phyloP scores from a whole-genome alignment of 495 filamentous ascomycete species.

The Hypoxylon rickii region DNA sequence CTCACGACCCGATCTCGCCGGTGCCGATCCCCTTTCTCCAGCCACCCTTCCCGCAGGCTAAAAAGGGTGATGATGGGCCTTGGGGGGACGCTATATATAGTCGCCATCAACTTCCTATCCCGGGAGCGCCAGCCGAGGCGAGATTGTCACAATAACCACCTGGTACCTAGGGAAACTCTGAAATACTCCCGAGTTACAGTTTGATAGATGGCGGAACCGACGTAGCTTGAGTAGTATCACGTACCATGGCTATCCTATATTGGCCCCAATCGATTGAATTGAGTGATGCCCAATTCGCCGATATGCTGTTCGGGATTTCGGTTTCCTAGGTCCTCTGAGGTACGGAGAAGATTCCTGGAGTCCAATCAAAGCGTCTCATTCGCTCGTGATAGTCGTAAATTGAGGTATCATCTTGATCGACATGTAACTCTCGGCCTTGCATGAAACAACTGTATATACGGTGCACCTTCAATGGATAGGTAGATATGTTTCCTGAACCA shows the following conservation, averaged over 20 bases:
- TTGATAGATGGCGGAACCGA: too few species aligned
- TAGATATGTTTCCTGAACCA: too few species aligned
- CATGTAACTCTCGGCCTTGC: conserved; percentile 8
- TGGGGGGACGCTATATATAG: too few species aligned
- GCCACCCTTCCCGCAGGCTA: conserved; percentile 14
- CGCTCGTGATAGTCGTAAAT: neutral
- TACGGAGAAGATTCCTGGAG: conserved; percentile 10
- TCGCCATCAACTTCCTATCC: too few species aligned
- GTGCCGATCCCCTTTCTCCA: conserved; percentile 8
- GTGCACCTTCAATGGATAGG: too few species aligned
- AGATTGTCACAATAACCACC: too few species aligned
- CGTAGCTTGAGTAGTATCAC: too few species aligned
- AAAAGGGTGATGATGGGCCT: conserved; percentile 10
- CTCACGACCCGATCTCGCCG: conserved; percentile 7
- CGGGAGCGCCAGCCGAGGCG: too few species aligned
- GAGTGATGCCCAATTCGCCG: neutral
- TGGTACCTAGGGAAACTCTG: too few species aligned
- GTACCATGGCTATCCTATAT: too few species aligned
- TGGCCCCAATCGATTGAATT: neutral
- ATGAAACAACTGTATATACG: neutral
- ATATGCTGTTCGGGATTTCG: neutral
- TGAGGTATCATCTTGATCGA: conserved; percentile 16
- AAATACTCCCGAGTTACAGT: too few species aligned
- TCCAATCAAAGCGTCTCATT: conserved; percentile 1
- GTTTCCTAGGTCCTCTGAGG: neutral